Base-by-base conservation (phyloP, 768 basidiomycete species). In the Chalciporus piperatus region DNA sequence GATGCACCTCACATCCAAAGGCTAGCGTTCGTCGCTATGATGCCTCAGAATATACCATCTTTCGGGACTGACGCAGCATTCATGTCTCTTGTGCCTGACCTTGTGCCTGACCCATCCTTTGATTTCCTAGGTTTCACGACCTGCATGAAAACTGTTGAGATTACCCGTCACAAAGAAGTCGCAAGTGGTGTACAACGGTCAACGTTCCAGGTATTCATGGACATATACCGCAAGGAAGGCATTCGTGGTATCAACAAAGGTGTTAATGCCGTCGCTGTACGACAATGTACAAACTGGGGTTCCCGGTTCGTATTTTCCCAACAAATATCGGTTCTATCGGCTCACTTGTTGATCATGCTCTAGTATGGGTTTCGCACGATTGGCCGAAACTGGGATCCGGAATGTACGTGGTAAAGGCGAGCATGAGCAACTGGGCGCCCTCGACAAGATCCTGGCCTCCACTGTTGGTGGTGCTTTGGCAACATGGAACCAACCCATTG, bases 101-200 rank as follows among this genome's bases (percentile, higher is more conserved):
- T 35, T 51, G 2, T 35, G 0, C 20, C 48, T 52, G 47, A 35
- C 54, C 69, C 35, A 58, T 30, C 6, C 16, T 37, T 22, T 56
- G 32, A 41, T 39, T 27, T 14, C 43, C 37, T 59, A 97, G 94
- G 96, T 61, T 93, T 98, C 76, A 96, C 93, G 73, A 98, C 96
- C 39, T 97, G 93, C 72, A 99, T 99, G 97, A 99, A 99, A 74
- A 99, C 97, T 19, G 97, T 83, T 56, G 94, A 96, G 72, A 98
- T 98, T 59, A 98, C 95, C 43, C 87, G 95, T 60, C 88, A 90
- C 65, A 99, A 99, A 72, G 89, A 92, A 61, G 89, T 85, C 20
- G 83, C 87, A 14, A 70, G 80, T 25, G 97, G 97, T 37, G 79
- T 85, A 38, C 87, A 91, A 66, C 92, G 93, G 11, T 92, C 89